Base-by-base conservation (phyloP, 305 asterid genomes). In the Petunia hybrid region DNA sequence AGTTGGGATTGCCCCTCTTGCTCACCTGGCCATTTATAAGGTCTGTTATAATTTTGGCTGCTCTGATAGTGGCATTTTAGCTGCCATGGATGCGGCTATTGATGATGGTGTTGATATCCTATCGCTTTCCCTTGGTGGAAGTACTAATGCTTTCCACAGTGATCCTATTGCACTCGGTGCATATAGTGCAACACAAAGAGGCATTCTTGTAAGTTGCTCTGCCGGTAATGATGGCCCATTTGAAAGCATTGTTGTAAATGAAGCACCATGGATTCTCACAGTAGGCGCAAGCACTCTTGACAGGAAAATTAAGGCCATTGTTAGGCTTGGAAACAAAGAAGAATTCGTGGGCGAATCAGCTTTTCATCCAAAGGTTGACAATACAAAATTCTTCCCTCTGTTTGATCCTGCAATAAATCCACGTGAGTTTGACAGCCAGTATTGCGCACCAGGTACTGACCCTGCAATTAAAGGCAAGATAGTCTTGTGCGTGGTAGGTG, bases 401-500 rank as follows among this genome's bases (percentile, higher is more conserved):
- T 42, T 53, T 91, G 74, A 89, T 91, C 76, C 57, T 86, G 42
- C 66, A 22, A 22, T 22, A 85, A 1, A 90, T 90, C 0, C 81
- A 89, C 4, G 87, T 89, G 14, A 88, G 83, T 35, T 82, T 87
- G 7, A 38, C 84, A 22, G 31, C 31, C 31, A 22, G 31, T 14
- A 16, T 65, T 31, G 92, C 87, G n/a, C 31, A 22, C 31, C 31
- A 22, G 31, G 31, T 22, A 8, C 3, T 8, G 12, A 8, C 3
- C 55, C 55, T 8, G 13, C 3, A 7, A 48, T 8, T 48, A 85
- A 84, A 2, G 92, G 94, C 4, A 89, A 87, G 35, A 90, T 91
- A 22, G 90, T 91, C 51, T 14, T 91, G 4, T 91, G 94, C 31
- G 89, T 87, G 64, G 42, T 89, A 51, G 92, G 92, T 36, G 16